These are phyloP conservation scores for Xylariaceae sp. DNA, from an alignment of 2,329 filamentous ascomycete genomes.

Conservation along the genomic window DNA sequence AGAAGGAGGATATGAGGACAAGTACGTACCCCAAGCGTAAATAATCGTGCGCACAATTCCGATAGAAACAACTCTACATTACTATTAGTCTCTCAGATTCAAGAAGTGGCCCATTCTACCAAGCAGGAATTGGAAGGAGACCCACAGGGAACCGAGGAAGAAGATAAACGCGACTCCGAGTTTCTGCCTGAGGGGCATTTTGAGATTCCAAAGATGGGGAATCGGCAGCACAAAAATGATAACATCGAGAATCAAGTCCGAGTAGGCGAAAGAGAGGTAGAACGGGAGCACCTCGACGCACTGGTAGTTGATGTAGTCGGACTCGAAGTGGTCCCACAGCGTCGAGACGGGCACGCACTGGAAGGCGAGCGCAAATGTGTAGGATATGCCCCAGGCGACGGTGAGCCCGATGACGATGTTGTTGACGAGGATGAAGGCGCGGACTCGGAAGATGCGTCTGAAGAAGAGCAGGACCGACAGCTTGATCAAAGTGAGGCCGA, in stretches of 20 bases:
- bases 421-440: constrained; percentile 14
- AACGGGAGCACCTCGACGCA: constrained; percentile 12
- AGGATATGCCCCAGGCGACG: constrained; percentile 14
- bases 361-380: constrained; percentile 13
- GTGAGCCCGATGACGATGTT: constrained; percentile 18
- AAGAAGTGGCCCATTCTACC: no score
- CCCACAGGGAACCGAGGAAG: constrained; percentile 17
- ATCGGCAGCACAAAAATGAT: constrained; percentile 17
- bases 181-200: constrained; percentile 14
- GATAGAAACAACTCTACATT: constrained; percentile 11
- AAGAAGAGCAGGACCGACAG: constrained; percentile 18
- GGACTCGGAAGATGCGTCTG: constrained; percentile 16
- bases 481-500: constrained; percentile 13
- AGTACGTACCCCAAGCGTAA: constrained; percentile 12
- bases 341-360: constrained; percentile 14
- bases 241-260: constrained; percentile 15
- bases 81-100: constrained; percentile 5
- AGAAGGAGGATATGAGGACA: no score
- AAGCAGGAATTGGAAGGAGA: not conserved
- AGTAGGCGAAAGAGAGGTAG: constrained; percentile 14
- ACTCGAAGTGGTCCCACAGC: constrained; percentile 16
- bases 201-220: constrained; percentile 11
- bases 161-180: constrained; percentile 16
- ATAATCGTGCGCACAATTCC: constrained; percentile 16
- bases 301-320: constrained; percentile 5